Conservation (phyloP, 306 rosid species). For the Fragaria ananassa region DNA sequence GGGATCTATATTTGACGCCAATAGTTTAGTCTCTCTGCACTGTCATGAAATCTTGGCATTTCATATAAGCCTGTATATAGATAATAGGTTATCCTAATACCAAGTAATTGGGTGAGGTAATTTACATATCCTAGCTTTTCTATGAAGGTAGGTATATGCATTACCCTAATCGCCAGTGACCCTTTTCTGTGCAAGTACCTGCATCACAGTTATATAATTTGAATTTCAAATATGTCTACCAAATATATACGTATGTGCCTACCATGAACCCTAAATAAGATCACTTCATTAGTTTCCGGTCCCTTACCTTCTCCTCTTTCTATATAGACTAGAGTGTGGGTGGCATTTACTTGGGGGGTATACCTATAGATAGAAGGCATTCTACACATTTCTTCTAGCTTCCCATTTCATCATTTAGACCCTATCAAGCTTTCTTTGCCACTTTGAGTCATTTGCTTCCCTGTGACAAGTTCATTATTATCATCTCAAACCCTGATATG, state of each 20-base stretch:
- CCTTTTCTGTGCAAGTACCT: constrained; percentile 2
- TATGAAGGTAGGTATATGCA: background rate
- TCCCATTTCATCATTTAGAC: background rate
- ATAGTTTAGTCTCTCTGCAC: background rate
- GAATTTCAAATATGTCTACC: constrained; percentile 2
- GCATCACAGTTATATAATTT: background rate
- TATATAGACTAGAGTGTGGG: background rate
- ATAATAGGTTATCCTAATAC: background rate
- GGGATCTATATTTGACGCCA: background rate
- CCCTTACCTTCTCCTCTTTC: background rate
- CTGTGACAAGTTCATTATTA: background rate
- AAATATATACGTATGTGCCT: background rate
- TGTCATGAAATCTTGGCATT: constrained; percentile 2
- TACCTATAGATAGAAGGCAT: background rate
- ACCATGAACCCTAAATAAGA: background rate
- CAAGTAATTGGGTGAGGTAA: background rate
- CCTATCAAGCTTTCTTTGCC: background rate
- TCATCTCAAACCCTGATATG: background rate
- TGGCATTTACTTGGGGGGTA: background rate
- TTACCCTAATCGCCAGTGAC: background rate
- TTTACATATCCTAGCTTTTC: background rate
- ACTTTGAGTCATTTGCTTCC: background rate
- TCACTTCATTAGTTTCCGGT: background rate
- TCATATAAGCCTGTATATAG: background rate
- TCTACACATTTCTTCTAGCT: background rate